phyloP scores from a whole-genome alignment of 148 eudicot genomes.

The Hydrangea macrophylla region DNA sequence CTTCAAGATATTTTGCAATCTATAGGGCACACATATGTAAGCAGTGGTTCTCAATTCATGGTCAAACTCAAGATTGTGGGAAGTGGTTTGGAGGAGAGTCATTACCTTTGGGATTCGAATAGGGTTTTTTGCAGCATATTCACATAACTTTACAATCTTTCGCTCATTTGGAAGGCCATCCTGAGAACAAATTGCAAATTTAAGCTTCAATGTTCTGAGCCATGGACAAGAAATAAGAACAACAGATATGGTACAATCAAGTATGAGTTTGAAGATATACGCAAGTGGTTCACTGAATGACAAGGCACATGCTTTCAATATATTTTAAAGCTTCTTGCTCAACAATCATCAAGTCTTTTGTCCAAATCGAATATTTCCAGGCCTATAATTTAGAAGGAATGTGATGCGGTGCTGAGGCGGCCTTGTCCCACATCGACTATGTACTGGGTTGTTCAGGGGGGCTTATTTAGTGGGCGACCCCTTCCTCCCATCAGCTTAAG shows the following conservation, averaged over 20 bases:
- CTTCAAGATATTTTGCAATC: slow-evolving; percentile 90
- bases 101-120: slow-evolving; percentile 84
- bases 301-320: not conserved
- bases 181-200: slow-evolving; percentile 34
- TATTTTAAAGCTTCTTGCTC: not conserved
- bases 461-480: not conserved
- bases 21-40: slow-evolving; percentile 18
- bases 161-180: slow-evolving; percentile 67
- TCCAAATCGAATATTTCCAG: not conserved
- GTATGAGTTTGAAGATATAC: not conserved
- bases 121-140: slow-evolving; percentile 98
- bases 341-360: not conserved
- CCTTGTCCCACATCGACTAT: too few species aligned
- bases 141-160: slow-evolving; percentile 82
- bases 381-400: not conserved
- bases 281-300: not conserved
- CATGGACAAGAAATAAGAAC: slow-evolving; percentile 1
- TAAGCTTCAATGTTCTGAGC: slow-evolving; percentile 9
- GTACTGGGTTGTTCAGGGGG: too few species aligned
- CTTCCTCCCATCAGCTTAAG: not conserved
- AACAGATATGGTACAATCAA: not conserved
- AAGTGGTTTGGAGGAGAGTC: not conserved
- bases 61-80: not conserved
- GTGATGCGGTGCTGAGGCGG: too few species aligned
- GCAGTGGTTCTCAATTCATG: not conserved